Evolutionary conservation across 139 green algal genomes (phyloP).

Genomic region (Pseudopediastrum boryanum): DNA sequence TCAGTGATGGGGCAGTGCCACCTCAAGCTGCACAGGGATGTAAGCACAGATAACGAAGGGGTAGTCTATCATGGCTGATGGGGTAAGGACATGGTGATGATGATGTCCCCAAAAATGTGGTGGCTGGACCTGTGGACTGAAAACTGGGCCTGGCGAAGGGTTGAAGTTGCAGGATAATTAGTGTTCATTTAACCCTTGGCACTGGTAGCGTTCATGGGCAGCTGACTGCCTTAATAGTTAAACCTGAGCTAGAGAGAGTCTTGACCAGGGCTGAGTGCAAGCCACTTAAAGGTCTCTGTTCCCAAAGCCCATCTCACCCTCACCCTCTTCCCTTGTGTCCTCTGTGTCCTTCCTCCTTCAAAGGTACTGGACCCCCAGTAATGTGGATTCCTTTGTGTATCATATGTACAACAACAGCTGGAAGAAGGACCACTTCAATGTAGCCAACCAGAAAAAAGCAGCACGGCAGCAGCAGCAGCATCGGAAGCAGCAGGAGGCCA

Average conservation of each 20-base stretch:
- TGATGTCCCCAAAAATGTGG: too few relatives aligned
- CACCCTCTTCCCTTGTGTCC: neutral
- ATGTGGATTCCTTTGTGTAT: slow-evolving; percentile 27
- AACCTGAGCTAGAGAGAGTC: neutral
- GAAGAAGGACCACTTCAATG: slow-evolving; percentile 36
- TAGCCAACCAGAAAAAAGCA: slow-evolving; percentile 20
- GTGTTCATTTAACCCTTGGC: neutral
- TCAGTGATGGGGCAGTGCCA: slow-evolving; percentile 25
- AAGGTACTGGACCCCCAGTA: slow-evolving; percentile 20
- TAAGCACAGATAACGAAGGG: slow-evolving; percentile 18
- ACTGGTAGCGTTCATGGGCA: neutral
- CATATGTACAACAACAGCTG: slow-evolving; percentile 42
- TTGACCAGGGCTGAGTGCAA: neutral
- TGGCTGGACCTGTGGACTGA: too few relatives aligned
- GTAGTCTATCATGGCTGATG: too few relatives aligned
- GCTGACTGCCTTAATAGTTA: neutral
- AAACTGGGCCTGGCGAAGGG: too few relatives aligned
- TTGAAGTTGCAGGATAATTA: too few relatives aligned
- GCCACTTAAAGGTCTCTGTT: neutral
- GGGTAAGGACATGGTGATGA: too few relatives aligned
- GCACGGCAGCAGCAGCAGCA: neutral
- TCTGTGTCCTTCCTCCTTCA: neutral
- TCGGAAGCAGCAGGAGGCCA: slow-evolving; percentile 1
- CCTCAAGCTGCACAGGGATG: slow-evolving; percentile 28
- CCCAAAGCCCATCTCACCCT: too few relatives aligned